These are phyloP conservation scores for Kwoniella pini DNA, from an alignment of 768 basidiomycete genomes.

Conservation along the genomic window DNA sequence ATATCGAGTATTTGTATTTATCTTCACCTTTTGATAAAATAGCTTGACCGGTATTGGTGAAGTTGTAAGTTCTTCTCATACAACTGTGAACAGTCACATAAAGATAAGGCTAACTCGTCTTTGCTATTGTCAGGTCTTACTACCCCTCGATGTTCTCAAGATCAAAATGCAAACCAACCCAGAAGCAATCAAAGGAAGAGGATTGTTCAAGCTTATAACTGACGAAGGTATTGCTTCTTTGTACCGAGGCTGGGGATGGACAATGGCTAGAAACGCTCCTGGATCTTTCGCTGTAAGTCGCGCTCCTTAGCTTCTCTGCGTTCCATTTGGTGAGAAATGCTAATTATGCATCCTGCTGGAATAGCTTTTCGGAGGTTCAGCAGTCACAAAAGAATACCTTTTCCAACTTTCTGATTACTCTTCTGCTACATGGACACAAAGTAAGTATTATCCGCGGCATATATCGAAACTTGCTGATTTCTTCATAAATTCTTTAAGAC, in stretches of 20 bases:
- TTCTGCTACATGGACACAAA: slow-evolving; percentile 93
- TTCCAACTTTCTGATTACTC: slow-evolving; percentile 87
- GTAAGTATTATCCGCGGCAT: no score
- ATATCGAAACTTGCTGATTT: no score
- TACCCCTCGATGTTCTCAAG: slow-evolving; percentile 94
- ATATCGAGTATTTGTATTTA: neutral
- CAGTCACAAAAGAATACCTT: slow-evolving; percentile 87
- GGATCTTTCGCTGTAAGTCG: slow-evolving; percentile 84
- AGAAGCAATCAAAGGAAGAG: slow-evolving; percentile 94
- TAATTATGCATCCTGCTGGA: neutral
- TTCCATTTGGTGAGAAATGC: neutral
- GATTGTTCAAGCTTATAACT: slow-evolving; percentile 79
- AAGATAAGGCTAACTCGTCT: no score
- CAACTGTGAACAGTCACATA: no score
- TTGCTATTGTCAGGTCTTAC: slow-evolving; percentile 61
- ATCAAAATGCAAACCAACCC: slow-evolving; percentile 97
- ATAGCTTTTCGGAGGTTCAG: slow-evolving; percentile 92
- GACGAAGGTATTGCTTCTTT: slow-evolving; percentile 83
- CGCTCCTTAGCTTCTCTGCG: neutral
- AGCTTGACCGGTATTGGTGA: slow-evolving; percentile 83
- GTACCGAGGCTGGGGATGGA: slow-evolving; percentile 99
- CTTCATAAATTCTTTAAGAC: slow-evolving; percentile 54
- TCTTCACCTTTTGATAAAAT: neutral
- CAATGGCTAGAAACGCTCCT: slow-evolving; percentile 94
- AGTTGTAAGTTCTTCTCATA: slow-evolving; percentile 74